Conservation (phyloP, 495 filamentous ascomycete species). For the Venustampulla echinocandica region DNA sequence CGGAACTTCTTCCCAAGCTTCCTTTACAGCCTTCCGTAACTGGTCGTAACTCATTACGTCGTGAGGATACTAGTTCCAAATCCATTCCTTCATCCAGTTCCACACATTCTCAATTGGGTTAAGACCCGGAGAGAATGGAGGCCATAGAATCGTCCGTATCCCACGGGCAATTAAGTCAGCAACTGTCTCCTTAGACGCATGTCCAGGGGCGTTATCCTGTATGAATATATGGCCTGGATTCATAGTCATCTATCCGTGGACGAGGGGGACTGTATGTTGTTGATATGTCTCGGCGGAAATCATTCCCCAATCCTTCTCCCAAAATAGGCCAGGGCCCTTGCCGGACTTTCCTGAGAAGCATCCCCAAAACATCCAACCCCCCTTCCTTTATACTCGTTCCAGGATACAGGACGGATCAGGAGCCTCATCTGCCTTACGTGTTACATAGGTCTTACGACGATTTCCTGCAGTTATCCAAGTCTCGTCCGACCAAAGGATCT, state of each 20-base stretch:
- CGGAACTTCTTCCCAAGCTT: constrained; percentile 11
- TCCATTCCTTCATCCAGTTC: constrained; percentile 12
- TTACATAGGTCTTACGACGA: not conserved
- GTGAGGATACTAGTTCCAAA: constrained; percentile 5
- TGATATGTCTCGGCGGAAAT: constrained; percentile 20
- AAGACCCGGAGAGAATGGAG: constrained; percentile 20
- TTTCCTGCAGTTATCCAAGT: constrained; percentile 22
- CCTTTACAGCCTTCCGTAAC: constrained; percentile 4
- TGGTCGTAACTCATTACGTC: constrained; percentile 3
- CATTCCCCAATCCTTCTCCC: constrained; percentile 20
- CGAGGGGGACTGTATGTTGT: constrained; percentile 21
- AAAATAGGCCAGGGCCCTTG: constrained; percentile 8
- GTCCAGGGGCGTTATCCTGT: constrained; percentile 1
- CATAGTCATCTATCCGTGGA: constrained; percentile 3
- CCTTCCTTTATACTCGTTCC: not conserved
- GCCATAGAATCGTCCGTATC: constrained; percentile 18
- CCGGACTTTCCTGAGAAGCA: constrained; percentile 7
- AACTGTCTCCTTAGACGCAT: not conserved
- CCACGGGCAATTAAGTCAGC: not conserved
- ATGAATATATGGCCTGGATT: not conserved
- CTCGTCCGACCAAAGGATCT: constrained; percentile 27
- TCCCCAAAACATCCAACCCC: constrained; percentile 16
- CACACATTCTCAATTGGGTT: constrained; percentile 23
- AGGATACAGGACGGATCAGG: constrained; percentile 1
- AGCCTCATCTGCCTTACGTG: not conserved